phyloP scores from a whole-genome alignment of 2,329 filamentous ascomycete genomes.

The Arachnomyces sp. region DNA sequence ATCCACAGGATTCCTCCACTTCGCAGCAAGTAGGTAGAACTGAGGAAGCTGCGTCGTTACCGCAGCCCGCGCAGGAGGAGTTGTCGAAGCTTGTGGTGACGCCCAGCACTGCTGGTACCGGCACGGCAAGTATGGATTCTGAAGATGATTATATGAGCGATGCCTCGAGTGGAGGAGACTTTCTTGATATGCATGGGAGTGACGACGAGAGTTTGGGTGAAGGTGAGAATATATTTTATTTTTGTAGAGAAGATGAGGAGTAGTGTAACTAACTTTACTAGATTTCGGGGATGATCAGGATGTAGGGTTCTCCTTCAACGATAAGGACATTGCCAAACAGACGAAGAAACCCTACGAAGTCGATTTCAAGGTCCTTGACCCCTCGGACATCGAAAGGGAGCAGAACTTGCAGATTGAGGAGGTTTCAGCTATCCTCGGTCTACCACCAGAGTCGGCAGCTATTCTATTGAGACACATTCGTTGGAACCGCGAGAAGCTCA shows the following conservation, averaged over 20 bases:
- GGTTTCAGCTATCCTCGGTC: constrained; percentile 82
- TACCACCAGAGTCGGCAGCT: constrained; percentile 80
- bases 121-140: constrained; percentile 68
- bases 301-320: constrained; percentile 51
- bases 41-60: constrained; percentile 2
- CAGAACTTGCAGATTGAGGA: constrained; percentile 82
- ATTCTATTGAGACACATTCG: constrained; percentile 81
- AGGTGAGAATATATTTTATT: constrained; percentile 21
- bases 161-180: constrained; percentile 65
- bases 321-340: constrained; percentile 63
- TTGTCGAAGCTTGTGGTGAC: neutral
- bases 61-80: constrained; percentile 3
- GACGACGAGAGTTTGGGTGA: constrained; percentile 54
- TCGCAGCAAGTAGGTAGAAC: too few relatives aligned
- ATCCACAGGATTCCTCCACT: neutral
- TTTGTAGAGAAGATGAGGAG: neutral
- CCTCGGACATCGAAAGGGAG: constrained; percentile 71
- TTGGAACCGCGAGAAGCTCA: constrained; percentile 93
- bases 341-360: constrained; percentile 72
- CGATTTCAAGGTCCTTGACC: constrained; percentile 71
- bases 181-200: constrained; percentile 59
- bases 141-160: constrained; percentile 90
- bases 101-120: constrained; percentile 17
- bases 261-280: neutral
- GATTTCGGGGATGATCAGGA: constrained; percentile 3